Evolutionary conservation across 202 grass and related monocot species (phyloP).

Genomic region (Eragrostis tef): DNA sequence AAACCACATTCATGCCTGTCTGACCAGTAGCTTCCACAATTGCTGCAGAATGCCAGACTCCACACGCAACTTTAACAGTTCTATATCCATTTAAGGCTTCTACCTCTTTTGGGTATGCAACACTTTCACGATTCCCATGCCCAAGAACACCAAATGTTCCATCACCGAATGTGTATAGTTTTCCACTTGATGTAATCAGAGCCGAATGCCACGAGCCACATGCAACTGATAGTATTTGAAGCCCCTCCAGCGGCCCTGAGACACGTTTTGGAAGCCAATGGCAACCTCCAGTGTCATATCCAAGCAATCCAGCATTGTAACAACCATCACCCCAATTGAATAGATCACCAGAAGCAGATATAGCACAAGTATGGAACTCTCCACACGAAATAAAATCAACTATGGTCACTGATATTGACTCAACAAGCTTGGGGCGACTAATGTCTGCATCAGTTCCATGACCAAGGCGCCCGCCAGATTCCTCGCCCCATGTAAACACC

Average conservation of each 20-base stretch:
- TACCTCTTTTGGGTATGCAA: constrained; percentile 71
- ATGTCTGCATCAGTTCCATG: constrained; percentile 70
- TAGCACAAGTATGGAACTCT: constrained; percentile 83
- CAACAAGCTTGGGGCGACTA: constrained; percentile 73
- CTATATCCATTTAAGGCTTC: constrained; percentile 65
- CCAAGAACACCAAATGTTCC: constrained; percentile 81
- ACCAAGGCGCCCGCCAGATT: constrained; percentile 70
- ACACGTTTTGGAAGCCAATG: constrained; percentile 83
- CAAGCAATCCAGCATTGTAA: constrained; percentile 78
- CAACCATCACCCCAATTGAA: constrained; percentile 81
- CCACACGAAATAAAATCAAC: constrained; percentile 81
- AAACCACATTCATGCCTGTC: constrained; percentile 48
- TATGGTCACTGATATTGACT: constrained; percentile 67
- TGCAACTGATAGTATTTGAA: constrained; percentile 72
- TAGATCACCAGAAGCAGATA: constrained; percentile 74
- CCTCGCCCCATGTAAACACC: constrained; percentile 93
- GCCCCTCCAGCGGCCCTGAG: constrained; percentile 76
- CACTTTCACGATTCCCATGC: constrained; percentile 70
- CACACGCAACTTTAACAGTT: constrained; percentile 79
- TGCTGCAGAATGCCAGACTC: constrained; percentile 81
- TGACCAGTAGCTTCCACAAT: constrained; percentile 70
- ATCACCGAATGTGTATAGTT: constrained; percentile 85
- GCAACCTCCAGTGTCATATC: constrained; percentile 56
- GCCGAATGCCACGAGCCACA: constrained; percentile 91
- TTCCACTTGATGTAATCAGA: constrained; percentile 67